Conservation (phyloP, 768 basidiomycete genomes). For the Gloeostereum incarnatum region DNA sequence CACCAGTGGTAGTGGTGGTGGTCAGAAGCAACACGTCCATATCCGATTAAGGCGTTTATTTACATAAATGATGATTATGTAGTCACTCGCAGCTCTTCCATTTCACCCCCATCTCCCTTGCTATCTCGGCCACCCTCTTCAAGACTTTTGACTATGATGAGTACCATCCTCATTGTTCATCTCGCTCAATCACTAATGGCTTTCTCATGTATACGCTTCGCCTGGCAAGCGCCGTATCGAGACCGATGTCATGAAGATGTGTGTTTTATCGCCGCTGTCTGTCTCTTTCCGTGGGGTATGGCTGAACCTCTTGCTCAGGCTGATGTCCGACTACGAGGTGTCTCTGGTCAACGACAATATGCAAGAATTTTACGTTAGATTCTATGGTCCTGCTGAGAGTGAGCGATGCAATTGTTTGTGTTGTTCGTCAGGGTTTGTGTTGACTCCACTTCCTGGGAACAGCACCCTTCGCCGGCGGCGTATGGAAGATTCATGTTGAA, state of each 20-base stretch:
- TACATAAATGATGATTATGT: conserved; percentile 1
- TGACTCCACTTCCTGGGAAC: conserved; percentile 2
- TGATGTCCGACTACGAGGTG: conserved; percentile 99
- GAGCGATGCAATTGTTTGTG: conserved; percentile 19
- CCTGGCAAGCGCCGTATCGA: conserved; percentile 91
- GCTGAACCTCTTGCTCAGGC: too few species aligned
- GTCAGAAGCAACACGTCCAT: too few species aligned
- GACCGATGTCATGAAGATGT: conserved; percentile 99
- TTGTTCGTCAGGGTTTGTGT: conserved; percentile 1
- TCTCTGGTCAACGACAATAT: conserved; percentile 96
- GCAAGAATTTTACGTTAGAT: conserved; percentile 98
- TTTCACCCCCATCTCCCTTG: conserved; percentile 6
- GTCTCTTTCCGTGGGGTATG: too few species aligned
- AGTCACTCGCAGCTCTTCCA: conserved; percentile 10
- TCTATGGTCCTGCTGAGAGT: conserved; percentile 94
- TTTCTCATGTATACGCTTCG: conserved; percentile 43
- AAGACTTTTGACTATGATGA: conserved; percentile 45
- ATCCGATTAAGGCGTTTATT: too few species aligned
- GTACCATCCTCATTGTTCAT: conserved; percentile 25
- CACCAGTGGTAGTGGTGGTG: too few species aligned
- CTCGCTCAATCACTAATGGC: conserved; percentile 11
- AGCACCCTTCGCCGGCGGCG: conserved; percentile 97
- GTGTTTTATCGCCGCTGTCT: conserved; percentile 15
- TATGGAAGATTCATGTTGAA: conserved; percentile 99
- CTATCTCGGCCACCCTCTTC: conserved; percentile 7